phyloP scores from a whole-genome alignment of 192 early-diverging fungal genomes.

The Umbelopsis sp. region DNA sequence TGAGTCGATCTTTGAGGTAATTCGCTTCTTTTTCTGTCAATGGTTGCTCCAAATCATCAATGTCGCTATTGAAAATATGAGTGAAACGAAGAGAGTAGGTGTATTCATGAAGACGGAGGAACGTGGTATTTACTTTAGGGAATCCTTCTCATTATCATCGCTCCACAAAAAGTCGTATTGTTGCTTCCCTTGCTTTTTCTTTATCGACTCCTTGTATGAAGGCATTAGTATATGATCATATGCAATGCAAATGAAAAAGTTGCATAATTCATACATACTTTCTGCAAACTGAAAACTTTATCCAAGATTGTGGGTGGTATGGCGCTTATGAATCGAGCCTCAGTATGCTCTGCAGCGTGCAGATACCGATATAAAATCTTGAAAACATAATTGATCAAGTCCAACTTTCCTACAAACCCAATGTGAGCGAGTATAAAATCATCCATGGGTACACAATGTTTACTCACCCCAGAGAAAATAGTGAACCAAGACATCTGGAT shows the following conservation, averaged over 20 bases:
- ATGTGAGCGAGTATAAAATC: neutral
- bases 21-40: slow-evolving; percentile 23
- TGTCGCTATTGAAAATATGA: slow-evolving; percentile 18
- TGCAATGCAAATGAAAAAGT: neutral
- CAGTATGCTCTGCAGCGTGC: neutral
- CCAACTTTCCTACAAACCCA: slow-evolving; percentile 52
- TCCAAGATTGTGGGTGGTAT: slow-evolving; percentile 66
- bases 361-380: slow-evolving; percentile 63
- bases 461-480: slow-evolving; percentile 72
- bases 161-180: slow-evolving; percentile 61
- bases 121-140: neutral
- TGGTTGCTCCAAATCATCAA: slow-evolving; percentile 14
- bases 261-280: slow-evolving; percentile 34
- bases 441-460: neutral
- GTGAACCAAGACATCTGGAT: slow-evolving; percentile 68
- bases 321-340: slow-evolving; percentile 38
- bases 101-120: neutral
- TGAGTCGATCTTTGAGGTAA: slow-evolving; percentile 51
- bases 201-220: neutral
- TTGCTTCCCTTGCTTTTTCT: slow-evolving; percentile 30
- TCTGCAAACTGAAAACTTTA: slow-evolving; percentile 54
- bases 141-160: slow-evolving; percentile 41
- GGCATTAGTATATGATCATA: neutral
- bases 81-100: neutral
- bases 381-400: slow-evolving; percentile 65